Conservation (phyloP, 192 early-diverging fungal genomes). For the Pecoramyces ruminantium region DNA sequence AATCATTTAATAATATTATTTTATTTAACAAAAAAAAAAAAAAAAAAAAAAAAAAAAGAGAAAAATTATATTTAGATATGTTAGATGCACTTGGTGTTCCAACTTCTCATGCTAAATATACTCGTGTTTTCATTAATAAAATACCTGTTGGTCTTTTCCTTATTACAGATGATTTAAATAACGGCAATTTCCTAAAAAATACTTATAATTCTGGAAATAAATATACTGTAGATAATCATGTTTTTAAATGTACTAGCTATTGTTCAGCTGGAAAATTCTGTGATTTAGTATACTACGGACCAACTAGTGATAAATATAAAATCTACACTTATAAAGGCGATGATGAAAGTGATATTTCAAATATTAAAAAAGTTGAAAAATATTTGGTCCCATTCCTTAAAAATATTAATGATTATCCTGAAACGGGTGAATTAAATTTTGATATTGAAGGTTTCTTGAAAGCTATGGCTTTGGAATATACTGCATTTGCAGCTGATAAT, state of each 20-base stretch:
- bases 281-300: background rate
- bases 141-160: background rate
- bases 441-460: background rate
- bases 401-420: background rate
- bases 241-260: background rate
- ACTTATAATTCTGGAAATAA: background rate
- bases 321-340: background rate
- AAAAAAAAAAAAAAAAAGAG: background rate
- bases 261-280: background rate
- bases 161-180: background rate
- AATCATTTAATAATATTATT: no score
- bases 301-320: background rate
- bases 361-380: background rate
- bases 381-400: background rate
- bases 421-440: background rate
- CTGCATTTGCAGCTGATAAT: background rate
- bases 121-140: background rate
- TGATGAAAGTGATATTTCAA: background rate
- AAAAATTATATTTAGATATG: background rate
- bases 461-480: background rate
- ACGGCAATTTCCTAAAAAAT: background rate
- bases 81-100: background rate
- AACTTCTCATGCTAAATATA: background rate
- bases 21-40: no score
- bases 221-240: background rate